Conservation (phyloP, 2,329 filamentous ascomycete species). For the Passalora sequoiae region DNA sequence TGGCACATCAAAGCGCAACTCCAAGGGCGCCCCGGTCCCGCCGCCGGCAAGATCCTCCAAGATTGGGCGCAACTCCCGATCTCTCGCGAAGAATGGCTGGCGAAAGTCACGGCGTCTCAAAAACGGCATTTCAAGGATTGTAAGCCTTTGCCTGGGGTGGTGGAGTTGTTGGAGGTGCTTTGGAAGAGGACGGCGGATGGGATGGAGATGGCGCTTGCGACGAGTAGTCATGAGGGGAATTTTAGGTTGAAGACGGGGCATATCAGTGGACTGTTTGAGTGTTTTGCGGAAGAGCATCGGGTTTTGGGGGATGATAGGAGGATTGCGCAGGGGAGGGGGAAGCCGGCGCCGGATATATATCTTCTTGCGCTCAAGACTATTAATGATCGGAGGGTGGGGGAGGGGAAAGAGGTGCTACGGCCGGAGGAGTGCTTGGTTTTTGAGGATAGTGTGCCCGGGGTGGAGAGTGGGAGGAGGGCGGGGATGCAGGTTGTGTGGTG, state of each 20-base stretch:
- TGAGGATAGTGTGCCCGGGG: slow-evolving; percentile 88
- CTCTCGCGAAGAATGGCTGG: slow-evolving; percentile 59
- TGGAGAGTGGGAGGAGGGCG: slow-evolving; percentile 82
- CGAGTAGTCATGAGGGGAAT: slow-evolving; percentile 66
- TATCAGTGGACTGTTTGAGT: slow-evolving; percentile 45
- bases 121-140: slow-evolving; percentile 64
- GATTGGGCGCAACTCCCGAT: slow-evolving; percentile 86
- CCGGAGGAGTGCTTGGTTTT: slow-evolving; percentile 93
- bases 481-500: slow-evolving; percentile 95
- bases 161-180: slow-evolving; percentile 60
- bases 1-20: slow-evolving; percentile 93
- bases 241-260: slow-evolving; percentile 70
- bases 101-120: slow-evolving; percentile 60
- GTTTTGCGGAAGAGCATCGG: slow-evolving; percentile 63
- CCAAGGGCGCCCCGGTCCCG: slow-evolving; percentile 59
- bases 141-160: slow-evolving; percentile 74
- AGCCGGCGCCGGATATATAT: slow-evolving; percentile 93
- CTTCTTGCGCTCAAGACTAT: slow-evolving; percentile 77
- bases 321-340: slow-evolving; percentile 74
- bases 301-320: slow-evolving; percentile 82
- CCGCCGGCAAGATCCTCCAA: slow-evolving; percentile 60
- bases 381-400: slow-evolving; percentile 62
- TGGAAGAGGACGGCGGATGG: slow-evolving; percentile 23
- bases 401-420: slow-evolving; percentile 57
- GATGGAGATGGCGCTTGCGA: slow-evolving; percentile 81